Evolutionary conservation across 495 filamentous ascomycete genomes (phyloP).

Genomic region (Tuber calosporum): DNA sequence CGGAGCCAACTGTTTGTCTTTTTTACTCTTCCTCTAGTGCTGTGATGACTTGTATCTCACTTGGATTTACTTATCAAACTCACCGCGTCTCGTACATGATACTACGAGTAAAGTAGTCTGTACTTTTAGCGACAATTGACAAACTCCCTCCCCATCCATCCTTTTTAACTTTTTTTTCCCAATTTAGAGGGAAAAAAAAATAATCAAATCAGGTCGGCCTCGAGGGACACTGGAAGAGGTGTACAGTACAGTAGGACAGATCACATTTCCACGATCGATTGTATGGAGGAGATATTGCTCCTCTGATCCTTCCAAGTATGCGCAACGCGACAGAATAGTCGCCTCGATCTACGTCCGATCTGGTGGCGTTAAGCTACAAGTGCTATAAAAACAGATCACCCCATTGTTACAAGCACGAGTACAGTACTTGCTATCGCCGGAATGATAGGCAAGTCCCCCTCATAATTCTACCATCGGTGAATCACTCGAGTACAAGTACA

Average conservation of each 20-base stretch:
- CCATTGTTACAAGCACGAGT: too few species aligned
- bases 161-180: not conserved
- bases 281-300: not conserved
- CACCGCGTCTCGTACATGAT: not conserved
- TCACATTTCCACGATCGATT: not conserved
- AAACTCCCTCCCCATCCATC: not conserved
- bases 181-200: not conserved
- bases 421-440: too few species aligned
- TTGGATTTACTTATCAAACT: not conserved
- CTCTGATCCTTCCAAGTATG: too few species aligned
- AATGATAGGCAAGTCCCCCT: not conserved
- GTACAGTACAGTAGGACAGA: too few species aligned
- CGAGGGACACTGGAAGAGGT: not conserved
- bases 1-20: not conserved
- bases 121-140: not conserved
- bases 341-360: not conserved
- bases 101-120: too few species aligned
- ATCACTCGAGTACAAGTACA: too few species aligned
- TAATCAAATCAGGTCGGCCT: not conserved
- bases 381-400: not conserved
- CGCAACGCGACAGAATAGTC: not conserved
- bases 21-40: not conserved
- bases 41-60: not conserved
- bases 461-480: not conserved
- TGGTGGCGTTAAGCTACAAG: not conserved